Percentiles rank a stretch among this genome's conserved stretches.
Conservation (phyloP, 2,329 filamentous ascomycete species). For the Xylaria sp. region DNA sequence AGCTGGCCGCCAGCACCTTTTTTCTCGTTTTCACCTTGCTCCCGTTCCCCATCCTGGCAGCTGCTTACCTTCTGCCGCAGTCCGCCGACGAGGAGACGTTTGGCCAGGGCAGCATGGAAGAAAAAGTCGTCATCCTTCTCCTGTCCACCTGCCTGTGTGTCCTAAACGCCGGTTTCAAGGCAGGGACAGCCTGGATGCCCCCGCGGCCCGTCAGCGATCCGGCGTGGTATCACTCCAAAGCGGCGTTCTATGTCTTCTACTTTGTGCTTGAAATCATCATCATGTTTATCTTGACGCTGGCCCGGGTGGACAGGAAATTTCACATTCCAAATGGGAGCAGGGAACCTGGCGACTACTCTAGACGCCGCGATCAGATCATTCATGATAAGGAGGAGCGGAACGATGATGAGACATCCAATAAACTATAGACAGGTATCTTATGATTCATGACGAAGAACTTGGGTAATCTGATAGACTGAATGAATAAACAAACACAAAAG, state of each 20-base stretch:
- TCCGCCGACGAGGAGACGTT: conserved; percentile 35
- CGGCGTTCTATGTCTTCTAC: conserved; percentile 41
- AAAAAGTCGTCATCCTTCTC: conserved; percentile 37
- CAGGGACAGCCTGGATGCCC: conserved; percentile 32
- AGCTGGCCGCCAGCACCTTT: conserved; percentile 32
- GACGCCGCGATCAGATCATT: conserved; percentile 3
- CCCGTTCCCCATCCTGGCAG: conserved; percentile 31
- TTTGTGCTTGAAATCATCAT: conserved; percentile 39
- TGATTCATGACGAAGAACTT: background rate
- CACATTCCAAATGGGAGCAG: conserved; percentile 33
- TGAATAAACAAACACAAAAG: no score
- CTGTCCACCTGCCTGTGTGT: conserved; percentile 25
- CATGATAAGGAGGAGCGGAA: conserved; percentile 12
- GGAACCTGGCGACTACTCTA: conserved; percentile 31
- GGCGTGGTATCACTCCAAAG: conserved; percentile 38
- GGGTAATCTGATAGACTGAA: no score
- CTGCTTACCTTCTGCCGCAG: conserved; percentile 33
- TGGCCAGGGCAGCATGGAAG: conserved; percentile 34
- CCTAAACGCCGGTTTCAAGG: conserved; percentile 32
- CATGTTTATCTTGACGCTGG: conserved; percentile 23
- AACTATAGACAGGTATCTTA: background rate
- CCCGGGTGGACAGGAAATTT: conserved; percentile 33
- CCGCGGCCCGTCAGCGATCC: conserved; percentile 27
- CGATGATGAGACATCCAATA: conserved; percentile 7
- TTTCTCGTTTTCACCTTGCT: conserved; percentile 35